phyloP scores from a whole-genome alignment of 495 filamentous ascomycete species.

The Penicillium coffeae region DNA sequence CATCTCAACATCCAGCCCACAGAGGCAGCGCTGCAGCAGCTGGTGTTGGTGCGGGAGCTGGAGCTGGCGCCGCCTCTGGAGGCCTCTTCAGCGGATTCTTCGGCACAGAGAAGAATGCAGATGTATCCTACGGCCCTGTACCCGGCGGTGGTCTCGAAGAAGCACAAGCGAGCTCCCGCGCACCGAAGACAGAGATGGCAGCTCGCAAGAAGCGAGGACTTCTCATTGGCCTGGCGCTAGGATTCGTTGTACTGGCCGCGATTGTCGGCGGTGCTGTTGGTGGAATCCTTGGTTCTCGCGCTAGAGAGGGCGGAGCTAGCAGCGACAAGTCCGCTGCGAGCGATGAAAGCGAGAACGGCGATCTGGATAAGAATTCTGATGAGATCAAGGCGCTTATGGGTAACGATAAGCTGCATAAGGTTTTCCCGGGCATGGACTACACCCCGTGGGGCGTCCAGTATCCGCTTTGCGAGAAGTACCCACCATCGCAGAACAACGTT shows the following conservation, averaged over 20 bases:
- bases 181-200: conserved; percentile 47
- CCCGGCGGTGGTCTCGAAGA: conserved; percentile 28
- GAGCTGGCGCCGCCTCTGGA: conserved; percentile 49
- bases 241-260: conserved; percentile 61
- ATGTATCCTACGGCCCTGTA: conserved; percentile 51
- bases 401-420: conserved; percentile 78
- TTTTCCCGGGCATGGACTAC: conserved; percentile 97
- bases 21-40: conserved; percentile 30
- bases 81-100: conserved; percentile 44
- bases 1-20: conserved; percentile 35
- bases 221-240: conserved; percentile 60
- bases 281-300: conserved; percentile 56
- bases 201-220: conserved; percentile 66
- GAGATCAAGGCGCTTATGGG: conserved; percentile 82
- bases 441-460: conserved; percentile 89
- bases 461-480: conserved; percentile 73
- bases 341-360: conserved; percentile 55
- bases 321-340: conserved; percentile 14
- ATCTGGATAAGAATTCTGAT: conserved; percentile 65
- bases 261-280: conserved; percentile 79
- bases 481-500: conserved; percentile 88
- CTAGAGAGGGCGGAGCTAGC: conserved; percentile 14
- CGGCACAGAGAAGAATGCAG: conserved; percentile 38
- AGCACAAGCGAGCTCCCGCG: not conserved
- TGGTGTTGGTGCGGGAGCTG: conserved; percentile 20